Conservation (phyloP, 306 rosid genomes). For the Malus fusca region DNA sequence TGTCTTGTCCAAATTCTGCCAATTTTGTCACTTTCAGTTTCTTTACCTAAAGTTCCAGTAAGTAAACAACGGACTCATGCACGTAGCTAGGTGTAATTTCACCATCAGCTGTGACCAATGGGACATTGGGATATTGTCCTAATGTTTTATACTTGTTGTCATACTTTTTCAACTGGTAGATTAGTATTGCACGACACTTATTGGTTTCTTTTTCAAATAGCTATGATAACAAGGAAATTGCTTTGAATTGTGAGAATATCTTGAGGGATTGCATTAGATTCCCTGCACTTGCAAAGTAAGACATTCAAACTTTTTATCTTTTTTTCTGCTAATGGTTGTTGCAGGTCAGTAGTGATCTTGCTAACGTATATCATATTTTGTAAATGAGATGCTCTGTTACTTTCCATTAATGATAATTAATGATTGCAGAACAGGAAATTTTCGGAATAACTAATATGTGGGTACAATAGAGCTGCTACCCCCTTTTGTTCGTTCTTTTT, state of each 20-base stretch:
- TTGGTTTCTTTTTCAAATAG: constrained; percentile 37
- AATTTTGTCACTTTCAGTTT: not conserved
- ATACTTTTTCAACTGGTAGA: not conserved
- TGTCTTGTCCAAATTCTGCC: not conserved
- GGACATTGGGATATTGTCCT: not conserved
- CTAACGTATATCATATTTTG: constrained; percentile 10
- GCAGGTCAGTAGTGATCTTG: constrained; percentile 6
- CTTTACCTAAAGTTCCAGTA: not conserved
- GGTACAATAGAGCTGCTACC: not conserved
- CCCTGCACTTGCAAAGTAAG: constrained; percentile 81
- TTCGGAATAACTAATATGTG: not conserved
- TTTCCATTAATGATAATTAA: not conserved
- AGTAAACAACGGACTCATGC: not conserved
- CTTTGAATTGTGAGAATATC: constrained; percentile 85
- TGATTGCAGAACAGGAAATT: not conserved
- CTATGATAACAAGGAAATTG: constrained; percentile 94
- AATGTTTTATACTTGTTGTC: not conserved
- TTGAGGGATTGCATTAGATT: constrained; percentile 93
- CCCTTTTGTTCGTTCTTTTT: not conserved
- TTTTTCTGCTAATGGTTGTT: not conserved
- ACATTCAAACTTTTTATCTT: constrained; percentile 3
- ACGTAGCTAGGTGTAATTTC: not conserved
- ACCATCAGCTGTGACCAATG: not conserved
- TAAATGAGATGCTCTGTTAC: constrained; percentile 11
- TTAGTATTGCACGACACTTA: constrained; percentile 7